Base-by-base conservation (phyloP, 129 eudicot species). In the Artemisia annua region DNA sequence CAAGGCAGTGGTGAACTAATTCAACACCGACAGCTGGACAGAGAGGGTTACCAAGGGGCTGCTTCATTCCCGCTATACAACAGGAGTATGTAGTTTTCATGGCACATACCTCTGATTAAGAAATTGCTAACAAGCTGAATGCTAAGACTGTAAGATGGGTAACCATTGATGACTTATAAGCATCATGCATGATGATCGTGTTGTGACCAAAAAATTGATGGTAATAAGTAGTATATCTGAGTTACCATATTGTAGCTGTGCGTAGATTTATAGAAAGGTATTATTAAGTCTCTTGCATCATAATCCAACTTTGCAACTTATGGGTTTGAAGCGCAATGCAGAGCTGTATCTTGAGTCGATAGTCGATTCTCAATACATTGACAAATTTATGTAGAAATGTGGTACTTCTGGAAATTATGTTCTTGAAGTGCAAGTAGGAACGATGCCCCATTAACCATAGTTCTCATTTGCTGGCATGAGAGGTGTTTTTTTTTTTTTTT, bases 1-100 rank as follows among this genome's bases (percentile, higher is more conserved):
- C 81, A 78, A 60, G 87, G 87, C 13, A 85, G 82, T 17, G 89
- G 83, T 9, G 93, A 87, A 74, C 85, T 87, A 51, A 72, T 78
- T 12, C 72, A 81, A 51, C 78, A 87, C 59, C 72, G 82, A 49
- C 80, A 62, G 35, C 30, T 74, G 54, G 77, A 70, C 30, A 81
- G 66, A 69, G 87, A 82, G 48, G 86, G 75, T 44, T 67, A 67
- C 53, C 65, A 75, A 50, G 71, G 76, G 66, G 63, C 81, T 75
- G 60, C 81, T 74, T 68, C 77, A 13, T 32, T 77, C 81, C 83
- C 81, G 1, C 79, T 57, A 39, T 77, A 81, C 51, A 80, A 87
- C 20, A 87, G 81, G 43, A 82, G 76, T 55, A 73, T 84, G 62
- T 83, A 83, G 58, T 56, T 39, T 56, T 43, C 13, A 26, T 14